Evolutionary conservation across 345 rosid genomes (phyloP).

Genomic region (Trapa bicornis): DNA sequence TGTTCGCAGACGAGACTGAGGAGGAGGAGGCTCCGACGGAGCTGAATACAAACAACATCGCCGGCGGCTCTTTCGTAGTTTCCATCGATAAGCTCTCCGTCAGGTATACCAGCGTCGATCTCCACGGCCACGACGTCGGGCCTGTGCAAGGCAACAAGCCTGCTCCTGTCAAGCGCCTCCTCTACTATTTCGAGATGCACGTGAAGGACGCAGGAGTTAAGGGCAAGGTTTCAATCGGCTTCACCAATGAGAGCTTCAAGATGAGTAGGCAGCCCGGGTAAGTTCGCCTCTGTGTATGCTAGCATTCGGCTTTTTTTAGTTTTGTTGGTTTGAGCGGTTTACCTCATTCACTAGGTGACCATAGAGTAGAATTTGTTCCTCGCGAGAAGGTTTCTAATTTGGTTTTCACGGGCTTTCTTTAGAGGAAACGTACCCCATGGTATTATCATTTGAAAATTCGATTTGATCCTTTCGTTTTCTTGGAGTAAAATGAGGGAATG

Average conservation of each 20-base stretch:
- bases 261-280: constrained; percentile 96
- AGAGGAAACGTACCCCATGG: not conserved
- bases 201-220: too few relatives aligned
- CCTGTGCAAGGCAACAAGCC: constrained; percentile 76
- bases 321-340: not conserved
- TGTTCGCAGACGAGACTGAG: constrained; percentile 25
- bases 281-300: not conserved
- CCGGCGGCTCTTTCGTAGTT: constrained; percentile 67
- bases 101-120: constrained; percentile 48
- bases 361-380: not conserved
- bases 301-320: not conserved
- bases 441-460: not conserved
- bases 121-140: constrained; percentile 84
- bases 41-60: constrained; percentile 75
- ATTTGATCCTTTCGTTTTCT: too few relatives aligned
- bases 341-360: not conserved
- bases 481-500: too few relatives aligned
- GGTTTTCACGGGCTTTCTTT: not conserved
- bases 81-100: constrained; percentile 71
- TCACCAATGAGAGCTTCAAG: constrained; percentile 61
- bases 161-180: constrained; percentile 41
- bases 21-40: constrained; percentile 7
- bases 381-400: not conserved
- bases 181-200: too few relatives aligned
- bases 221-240: constrained; percentile 52